Percentiles rank a stretch among this genome's conserved stretches.
Evolutionary conservation across 2,329 filamentous ascomycete species (phyloP).

Genomic region (Fusarium compactum): DNA sequence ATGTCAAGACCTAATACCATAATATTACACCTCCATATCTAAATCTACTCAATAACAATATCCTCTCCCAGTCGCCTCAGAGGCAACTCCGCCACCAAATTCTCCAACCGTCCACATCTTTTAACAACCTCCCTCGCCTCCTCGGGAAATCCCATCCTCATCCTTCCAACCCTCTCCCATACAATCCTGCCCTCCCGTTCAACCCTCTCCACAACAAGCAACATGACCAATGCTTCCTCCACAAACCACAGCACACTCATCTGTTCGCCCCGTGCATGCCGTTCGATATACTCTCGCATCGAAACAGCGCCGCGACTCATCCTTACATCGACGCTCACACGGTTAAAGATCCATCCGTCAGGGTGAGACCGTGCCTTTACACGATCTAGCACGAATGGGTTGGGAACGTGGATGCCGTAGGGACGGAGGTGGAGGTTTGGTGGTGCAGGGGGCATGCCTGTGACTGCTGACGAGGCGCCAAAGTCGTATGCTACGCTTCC

Average conservation of each 20-base stretch:
- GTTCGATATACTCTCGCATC: constrained; percentile 52
- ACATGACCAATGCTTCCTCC: constrained; percentile 51
- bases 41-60: constrained; percentile 50
- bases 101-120: constrained; percentile 49
- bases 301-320: constrained; percentile 48
- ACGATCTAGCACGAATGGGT: constrained; percentile 51
- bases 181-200: constrained; percentile 27
- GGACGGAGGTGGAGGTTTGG: constrained; percentile 43
- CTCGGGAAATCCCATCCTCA: constrained; percentile 52
- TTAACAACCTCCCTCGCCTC: constrained; percentile 51
- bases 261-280: constrained; percentile 52
- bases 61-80: constrained; percentile 51
- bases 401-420: constrained; percentile 50
- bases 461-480: constrained; percentile 16
- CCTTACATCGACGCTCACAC: constrained; percentile 51
- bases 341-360: constrained; percentile 53
- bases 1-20: constrained; percentile 1
- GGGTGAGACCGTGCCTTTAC: constrained; percentile 51
- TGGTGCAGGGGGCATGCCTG: constrained; percentile 35
- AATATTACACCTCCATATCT: constrained; percentile 27
- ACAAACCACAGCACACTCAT: constrained; percentile 55
- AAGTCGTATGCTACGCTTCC: constrained; percentile 52
- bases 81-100: constrained; percentile 50
- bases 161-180: constrained; percentile 53
- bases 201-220: constrained; percentile 50